These are phyloP conservation scores for Spizellomyces sp. DNA, from an alignment of 192 early-diverging fungal genomes.

Conservation along the genomic window DNA sequence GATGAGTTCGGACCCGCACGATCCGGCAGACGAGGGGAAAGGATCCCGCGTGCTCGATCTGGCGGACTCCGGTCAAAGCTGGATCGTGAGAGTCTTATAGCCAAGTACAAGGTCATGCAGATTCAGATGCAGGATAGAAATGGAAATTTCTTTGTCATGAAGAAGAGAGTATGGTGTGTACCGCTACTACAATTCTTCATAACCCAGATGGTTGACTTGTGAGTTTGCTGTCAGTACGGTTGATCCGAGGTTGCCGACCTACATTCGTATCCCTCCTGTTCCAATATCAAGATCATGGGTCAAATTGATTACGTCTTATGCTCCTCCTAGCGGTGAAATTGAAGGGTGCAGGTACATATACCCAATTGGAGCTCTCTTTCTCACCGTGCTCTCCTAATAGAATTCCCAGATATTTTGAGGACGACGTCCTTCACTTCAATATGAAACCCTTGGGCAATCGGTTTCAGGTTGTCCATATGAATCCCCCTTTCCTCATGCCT, in stretches of 20 bases:
- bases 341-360: constrained; percentile 21
- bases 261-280: constrained; percentile 81
- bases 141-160: constrained; percentile 84
- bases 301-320: constrained; percentile 65
- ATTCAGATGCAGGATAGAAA: constrained; percentile 82
- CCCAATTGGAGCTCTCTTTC: no score
- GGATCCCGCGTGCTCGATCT: constrained; percentile 4
- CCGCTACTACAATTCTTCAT: neutral
- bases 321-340: constrained; percentile 28
- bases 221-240: constrained; percentile 53
- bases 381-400: no score
- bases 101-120: constrained; percentile 85
- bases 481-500: constrained; percentile 80
- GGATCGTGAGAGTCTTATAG: constrained; percentile 72
- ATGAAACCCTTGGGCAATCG: constrained; percentile 60
- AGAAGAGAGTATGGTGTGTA: constrained; percentile 73
- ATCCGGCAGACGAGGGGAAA: neutral
- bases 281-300: constrained; percentile 89
- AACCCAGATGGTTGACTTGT: neutral
- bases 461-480: constrained; percentile 88
- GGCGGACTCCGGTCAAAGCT: constrained; percentile 25
- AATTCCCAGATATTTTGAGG: constrained; percentile 27
- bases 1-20: constrained; percentile 18
- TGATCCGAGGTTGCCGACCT: constrained; percentile 84
- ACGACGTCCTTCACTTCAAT: constrained; percentile 19